Conservation (phyloP, 2,329 filamentous ascomycete species). For the Fusarium sp. region DNA sequence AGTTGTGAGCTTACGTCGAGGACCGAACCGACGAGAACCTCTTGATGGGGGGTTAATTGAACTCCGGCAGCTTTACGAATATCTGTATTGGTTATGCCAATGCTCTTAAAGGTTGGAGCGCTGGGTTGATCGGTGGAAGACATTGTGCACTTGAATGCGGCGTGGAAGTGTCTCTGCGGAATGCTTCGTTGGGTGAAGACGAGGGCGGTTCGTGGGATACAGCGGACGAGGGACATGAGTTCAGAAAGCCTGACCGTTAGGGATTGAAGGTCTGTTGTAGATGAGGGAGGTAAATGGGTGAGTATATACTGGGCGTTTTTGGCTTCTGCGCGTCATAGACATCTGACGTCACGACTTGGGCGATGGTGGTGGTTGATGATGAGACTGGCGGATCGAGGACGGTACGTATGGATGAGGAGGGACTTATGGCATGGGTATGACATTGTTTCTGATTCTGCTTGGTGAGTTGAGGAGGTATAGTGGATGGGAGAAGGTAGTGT, state of each 20-base stretch:
- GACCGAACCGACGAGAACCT: slow-evolving; percentile 11
- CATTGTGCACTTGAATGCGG: not conserved
- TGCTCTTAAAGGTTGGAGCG: not conserved
- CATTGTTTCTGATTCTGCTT: not conserved
- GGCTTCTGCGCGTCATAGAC: slow-evolving; percentile 13
- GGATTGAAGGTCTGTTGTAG: too few relatives aligned
- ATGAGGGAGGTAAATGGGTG: not conserved
- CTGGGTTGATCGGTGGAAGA: not conserved
- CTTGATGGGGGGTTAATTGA: not conserved
- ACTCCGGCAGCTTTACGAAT: not conserved
- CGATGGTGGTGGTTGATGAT: not conserved
- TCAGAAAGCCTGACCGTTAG: not conserved
- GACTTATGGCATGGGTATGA: not conserved
- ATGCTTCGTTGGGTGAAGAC: not conserved
- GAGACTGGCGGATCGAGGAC: not conserved
- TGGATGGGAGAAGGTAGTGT: not conserved
- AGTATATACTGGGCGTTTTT: not conserved
- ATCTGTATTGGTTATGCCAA: slow-evolving; percentile 7
- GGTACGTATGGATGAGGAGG: too few relatives aligned
- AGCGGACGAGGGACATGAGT: not conserved
- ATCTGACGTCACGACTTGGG: slow-evolving; percentile 16
- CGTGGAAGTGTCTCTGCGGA: not conserved
- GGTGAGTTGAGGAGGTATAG: not conserved
- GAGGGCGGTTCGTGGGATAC: not conserved
- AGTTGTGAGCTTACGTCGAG: slow-evolving; percentile 1